Evolutionary conservation across 345 rosid species (phyloP).

Genomic region (Leavenworthia alabamica): DNA sequence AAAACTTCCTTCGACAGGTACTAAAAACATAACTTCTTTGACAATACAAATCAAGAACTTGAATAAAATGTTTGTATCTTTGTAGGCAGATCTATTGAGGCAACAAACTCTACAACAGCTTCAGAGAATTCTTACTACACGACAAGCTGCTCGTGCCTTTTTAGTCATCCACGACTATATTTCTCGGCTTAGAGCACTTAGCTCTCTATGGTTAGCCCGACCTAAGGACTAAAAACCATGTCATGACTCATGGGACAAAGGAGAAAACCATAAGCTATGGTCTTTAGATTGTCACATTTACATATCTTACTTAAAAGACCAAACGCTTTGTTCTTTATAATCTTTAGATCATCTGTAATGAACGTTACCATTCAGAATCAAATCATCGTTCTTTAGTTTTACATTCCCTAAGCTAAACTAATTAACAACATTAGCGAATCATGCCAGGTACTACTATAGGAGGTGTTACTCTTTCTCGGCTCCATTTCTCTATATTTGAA

Average conservation of each 20-base stretch:
- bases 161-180: slow-evolving; percentile 71
- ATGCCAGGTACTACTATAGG: slow-evolving; percentile 41
- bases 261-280: neutral
- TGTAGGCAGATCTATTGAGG: slow-evolving; percentile 86
- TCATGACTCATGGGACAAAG: neutral
- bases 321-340: slow-evolving; percentile 7
- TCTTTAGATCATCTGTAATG: slow-evolving; percentile 12
- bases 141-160: slow-evolving; percentile 85
- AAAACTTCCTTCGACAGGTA: slow-evolving; percentile 91
- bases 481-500: slow-evolving; percentile 50
- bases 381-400: neutral
- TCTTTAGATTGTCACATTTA: neutral
- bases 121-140: slow-evolving; percentile 74
- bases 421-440: slow-evolving; percentile 20
- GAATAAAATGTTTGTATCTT: slow-evolving; percentile 1
- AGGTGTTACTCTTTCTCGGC: slow-evolving; percentile 36
- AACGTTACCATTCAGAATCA: slow-evolving; percentile 13
- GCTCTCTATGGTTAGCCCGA: slow-evolving; percentile 89
- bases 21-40: neutral
- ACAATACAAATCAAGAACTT: neutral
- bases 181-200: slow-evolving; percentile 82
- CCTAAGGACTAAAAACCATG: slow-evolving; percentile 45
- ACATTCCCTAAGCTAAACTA: slow-evolving; percentile 8
- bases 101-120: slow-evolving; percentile 88
- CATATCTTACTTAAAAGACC: neutral